Base-by-base conservation (phyloP, 202 grass and related monocot species). In the Schoenoplectus triqueter region DNA sequence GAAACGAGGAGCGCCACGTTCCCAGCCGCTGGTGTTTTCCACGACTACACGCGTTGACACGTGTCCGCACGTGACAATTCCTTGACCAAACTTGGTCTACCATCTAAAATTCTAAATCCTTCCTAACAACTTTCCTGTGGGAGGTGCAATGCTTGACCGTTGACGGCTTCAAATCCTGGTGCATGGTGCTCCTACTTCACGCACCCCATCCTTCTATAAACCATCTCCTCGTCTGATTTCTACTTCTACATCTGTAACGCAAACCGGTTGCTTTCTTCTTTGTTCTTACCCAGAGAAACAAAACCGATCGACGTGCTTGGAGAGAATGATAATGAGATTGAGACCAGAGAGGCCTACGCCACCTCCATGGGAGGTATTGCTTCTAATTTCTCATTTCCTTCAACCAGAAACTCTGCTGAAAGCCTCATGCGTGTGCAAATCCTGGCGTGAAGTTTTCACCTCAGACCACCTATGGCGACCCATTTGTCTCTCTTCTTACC, bases 371-470 rank as follows among this genome's bases (percentile, higher is more conserved):
- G 88, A 87, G 59, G 88, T 82, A 66, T 65, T 91, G 11, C 66
- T 75, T 10, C 82, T 93, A 13, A 49, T 92, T 1, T 83, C 85
- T 44, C 85, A 83, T 21, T 83, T 86, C 65, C 82, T 94, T 17
- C 87, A 94, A 19, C 89, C 89, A 44, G 63, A 86, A 59, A 86
- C 90, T 15, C 92, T 97, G 3, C 87, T 86, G 7, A 22, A 55
- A 72, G 92, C 90, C 17, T 94, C 86, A 71, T 94, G 89, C 51
- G 90, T 91, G 60, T 94, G 89, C 87, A 90, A 84, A 49, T 84
- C 87, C 13, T 94, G 95, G 92, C 82, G 52, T 82, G 67, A 64
- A 80, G 85, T 80, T 82, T 90, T 94, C 92, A 80, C 88, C 76
- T 87, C 71, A 19, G 89, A 97, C 61, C 19, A 90, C 80, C 90